phyloP scores from a whole-genome alignment of 495 filamentous ascomycete genomes.

The Penicillium arizonense region DNA sequence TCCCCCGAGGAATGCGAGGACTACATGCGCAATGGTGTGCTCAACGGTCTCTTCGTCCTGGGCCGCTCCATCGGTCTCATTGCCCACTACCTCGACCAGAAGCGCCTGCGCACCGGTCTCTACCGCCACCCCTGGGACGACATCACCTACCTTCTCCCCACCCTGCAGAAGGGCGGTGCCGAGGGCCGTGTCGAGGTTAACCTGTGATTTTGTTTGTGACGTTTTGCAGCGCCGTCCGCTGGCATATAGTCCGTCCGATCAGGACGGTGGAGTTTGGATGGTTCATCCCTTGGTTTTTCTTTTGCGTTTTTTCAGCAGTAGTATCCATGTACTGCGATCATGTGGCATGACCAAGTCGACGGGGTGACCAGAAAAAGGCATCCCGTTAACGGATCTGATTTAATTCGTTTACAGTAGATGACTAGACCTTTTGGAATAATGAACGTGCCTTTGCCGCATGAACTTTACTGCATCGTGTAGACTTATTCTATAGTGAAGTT shows the following conservation, averaged over 20 bases:
- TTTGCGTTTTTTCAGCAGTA: constrained; percentile 32
- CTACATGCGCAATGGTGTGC: constrained; percentile 82
- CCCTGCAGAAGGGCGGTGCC: constrained; percentile 68
- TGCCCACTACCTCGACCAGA: constrained; percentile 99
- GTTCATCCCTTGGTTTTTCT: constrained; percentile 38
- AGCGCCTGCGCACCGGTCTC: constrained; percentile 94
- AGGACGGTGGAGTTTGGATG: constrained; percentile 48
- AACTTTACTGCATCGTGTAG: neutral
- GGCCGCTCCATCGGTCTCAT: constrained; percentile 96
- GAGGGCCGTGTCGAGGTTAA: constrained; percentile 92
- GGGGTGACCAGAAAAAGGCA: constrained; percentile 26
- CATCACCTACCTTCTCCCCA: constrained; percentile 94
- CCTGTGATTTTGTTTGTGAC: constrained; percentile 50
- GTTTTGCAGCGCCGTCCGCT: constrained; percentile 33
- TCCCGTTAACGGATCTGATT: constrained; percentile 30
- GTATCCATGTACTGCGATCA: constrained; percentile 34
- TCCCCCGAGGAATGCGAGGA: constrained; percentile 55
- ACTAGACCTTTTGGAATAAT: constrained; percentile 32
- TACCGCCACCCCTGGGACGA: constrained; percentile 99
- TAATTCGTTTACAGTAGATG: constrained; percentile 30
- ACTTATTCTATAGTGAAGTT: no score
- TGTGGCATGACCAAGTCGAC: constrained; percentile 34
- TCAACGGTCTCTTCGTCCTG: constrained; percentile 98
- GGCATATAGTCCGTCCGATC: constrained; percentile 36
- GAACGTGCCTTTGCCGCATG: constrained; percentile 30